Conservation (phyloP, 2,329 filamentous ascomycete genomes). For the Scedosporium dehoogii region DNA sequence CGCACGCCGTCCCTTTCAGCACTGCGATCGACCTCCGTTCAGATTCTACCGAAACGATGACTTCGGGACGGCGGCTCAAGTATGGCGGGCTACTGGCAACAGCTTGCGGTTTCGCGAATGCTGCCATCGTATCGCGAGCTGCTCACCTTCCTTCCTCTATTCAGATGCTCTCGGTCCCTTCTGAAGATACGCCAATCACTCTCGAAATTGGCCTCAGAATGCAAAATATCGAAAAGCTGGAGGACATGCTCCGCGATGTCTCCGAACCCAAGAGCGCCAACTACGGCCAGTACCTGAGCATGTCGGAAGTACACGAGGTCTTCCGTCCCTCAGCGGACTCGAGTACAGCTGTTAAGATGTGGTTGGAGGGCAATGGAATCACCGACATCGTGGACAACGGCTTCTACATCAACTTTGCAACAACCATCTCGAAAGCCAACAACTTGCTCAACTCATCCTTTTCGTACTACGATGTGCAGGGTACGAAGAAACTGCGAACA, state of each 20-base stretch:
- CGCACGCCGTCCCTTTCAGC: too few relatives aligned
- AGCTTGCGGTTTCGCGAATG: neutral
- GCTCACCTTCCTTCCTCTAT: neutral
- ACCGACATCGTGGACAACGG: constrained; percentile 10
- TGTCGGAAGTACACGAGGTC: constrained; percentile 14
- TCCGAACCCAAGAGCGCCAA: constrained; percentile 16
- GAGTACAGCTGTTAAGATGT: constrained; percentile 13
- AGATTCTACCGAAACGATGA: constrained; percentile 28
- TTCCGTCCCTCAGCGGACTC: constrained; percentile 15
- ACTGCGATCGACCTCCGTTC: neutral
- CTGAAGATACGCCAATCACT: constrained; percentile 1
- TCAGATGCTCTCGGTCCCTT: neutral
- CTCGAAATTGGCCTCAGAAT: constrained; percentile 11
- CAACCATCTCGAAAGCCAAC: constrained; percentile 24
- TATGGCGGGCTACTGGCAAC: neutral
- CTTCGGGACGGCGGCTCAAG: neutral
- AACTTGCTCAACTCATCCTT: constrained; percentile 31
- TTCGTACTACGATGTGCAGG: constrained; percentile 27
- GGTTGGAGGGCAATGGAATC: constrained; percentile 12
- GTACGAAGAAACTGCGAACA: constrained; percentile 22
- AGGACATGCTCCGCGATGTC: constrained; percentile 15
- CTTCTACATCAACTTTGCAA: constrained; percentile 21
- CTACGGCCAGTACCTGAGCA: constrained; percentile 17
- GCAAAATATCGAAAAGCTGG: constrained; percentile 25
- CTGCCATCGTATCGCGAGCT: constrained; percentile 3